Base-by-base conservation (phyloP, 352 stramenopile species). In the Phytophthora sansomeana region DNA sequence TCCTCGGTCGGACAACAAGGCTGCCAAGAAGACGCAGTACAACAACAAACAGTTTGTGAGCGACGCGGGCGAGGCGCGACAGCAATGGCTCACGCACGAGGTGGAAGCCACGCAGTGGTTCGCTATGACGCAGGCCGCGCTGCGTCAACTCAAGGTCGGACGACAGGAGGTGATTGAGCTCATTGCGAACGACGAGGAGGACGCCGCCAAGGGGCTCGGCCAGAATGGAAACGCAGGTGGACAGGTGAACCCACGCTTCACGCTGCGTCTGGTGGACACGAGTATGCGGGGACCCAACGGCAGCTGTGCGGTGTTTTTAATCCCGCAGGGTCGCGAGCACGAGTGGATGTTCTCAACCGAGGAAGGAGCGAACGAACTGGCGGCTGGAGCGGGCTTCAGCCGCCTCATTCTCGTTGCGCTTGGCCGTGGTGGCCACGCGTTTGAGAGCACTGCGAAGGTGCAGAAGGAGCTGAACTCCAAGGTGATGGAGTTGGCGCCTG, bases 331-430 rank as follows among this genome's bases (percentile, higher is more conserved):
- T 39, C 81, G 80, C 24, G 88, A 96, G 77, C 80, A 92, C 60
- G 87, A 95, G 65, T 94, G 75, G 77, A 81, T 91, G 68, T 96
- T 96, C 48, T 74, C 81, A 19, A 89, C 78, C 3, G 80, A 91
- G 46, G 79, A 93, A 35, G 85, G 87, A 28, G 77, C 82, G 9
- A 69, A 72, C 11, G 76, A 95, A 36, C 67, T 96, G 9, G 88
- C 83, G 17, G 58, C 58, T 5, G 75, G 78, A 16, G 82, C 85
- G 51, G 83, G 81, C 8, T 94, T 91, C 53, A 84, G 69, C n/a
- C 83, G 87, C 19, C 71, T 96, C 5, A 87, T 96, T 55, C 67
- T 91, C 28, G 85, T 95, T 17, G 63, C 65, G 9, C 74, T 96
- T 36, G 79, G 81, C 29, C 79, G 80, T 48, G 67, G 62, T 14